Base-by-base conservation (phyloP, 331 rosid genomes). In the Malus hybrid region DNA sequence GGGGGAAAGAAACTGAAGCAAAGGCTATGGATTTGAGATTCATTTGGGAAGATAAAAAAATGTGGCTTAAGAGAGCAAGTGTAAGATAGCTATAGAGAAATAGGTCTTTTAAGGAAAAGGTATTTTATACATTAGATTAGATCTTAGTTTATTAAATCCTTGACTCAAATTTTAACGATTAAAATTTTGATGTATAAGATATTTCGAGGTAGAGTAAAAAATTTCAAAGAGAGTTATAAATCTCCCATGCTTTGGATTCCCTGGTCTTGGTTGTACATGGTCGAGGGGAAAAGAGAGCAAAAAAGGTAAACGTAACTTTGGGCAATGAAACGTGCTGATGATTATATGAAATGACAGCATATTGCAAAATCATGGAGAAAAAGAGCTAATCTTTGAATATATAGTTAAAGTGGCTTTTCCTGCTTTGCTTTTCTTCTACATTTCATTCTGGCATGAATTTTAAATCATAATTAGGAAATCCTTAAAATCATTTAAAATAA, bases 301-400 rank as follows among this genome's bases (percentile, higher is more conserved):
- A 60, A 80, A 84, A 79, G 13, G 46, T 42, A 10, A 10, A 39
- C 46, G 3, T 64, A 72, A 74, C 76, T 82, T 50, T 87, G 83
- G 79, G 87, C 55, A 15, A 36, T 32, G 80, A 73, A 86, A 46
- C 73, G 76, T 67, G 74, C 73, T 82, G 75, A 87, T 67, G 80
- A 74, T 39, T 61, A 27, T 61, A 81, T 81, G 74, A 74, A 55
- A 73, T 80, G 89, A 86, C 88, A 87, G 65, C 86, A 89, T 83
- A 88, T 65, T 79, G 46, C 67, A 74, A 69, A 63, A 68, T 68
- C 36, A 50, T 22, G 79, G 48, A 59, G 3, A 57, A 57, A 69
- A 62, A 62, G 76, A 29, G 7, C n/a, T 42, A 10, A 42, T 42
- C 46, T 42, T 42, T 42, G 46, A 42, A 42, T 42, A 42, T 10